Base-by-base conservation (phyloP, 495 filamentous ascomycete species). In the Chaetomidium leptoderma region DNA sequence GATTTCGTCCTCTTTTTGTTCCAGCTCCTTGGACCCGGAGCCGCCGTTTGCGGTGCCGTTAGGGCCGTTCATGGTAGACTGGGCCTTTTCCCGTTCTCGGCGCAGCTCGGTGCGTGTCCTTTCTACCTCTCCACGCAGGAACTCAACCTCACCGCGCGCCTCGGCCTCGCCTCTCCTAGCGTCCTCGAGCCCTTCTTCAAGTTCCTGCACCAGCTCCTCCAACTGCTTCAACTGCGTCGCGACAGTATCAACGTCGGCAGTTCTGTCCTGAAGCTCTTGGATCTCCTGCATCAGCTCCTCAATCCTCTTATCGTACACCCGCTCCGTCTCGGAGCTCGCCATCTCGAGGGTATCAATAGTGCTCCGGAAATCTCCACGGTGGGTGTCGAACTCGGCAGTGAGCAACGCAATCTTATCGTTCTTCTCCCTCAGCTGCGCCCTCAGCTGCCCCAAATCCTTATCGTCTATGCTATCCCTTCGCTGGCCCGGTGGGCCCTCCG, bases 111-210 rank as follows among this genome's bases (percentile, higher is more conserved):
- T 81, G 57, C 92, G 84, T n/a, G 90, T 91, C 51, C 93, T 76
- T 69, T 99, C 93, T 0, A 99, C 95, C 68, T 99, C 93, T 2
- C 93, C 93, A 33, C 95, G 84, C 24, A 99, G 73, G 70, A 97
- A 97, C 66, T 99, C 93, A 6, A 97, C 95, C 68, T 99, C 95
- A 2, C 90, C 91, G 58, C 93, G 79, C 19, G 95, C 93, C 76
- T 99, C 93, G 1, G 95, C 92, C 71, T 99, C 95, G n/a, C 95
- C 95, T 27, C 93, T 82, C 45, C 93, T 80, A 26, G 93, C 91
- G 74, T 99, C 93, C 72, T 97, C 95, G 10, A 99, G 78, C 2
- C 93, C 93, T 66, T 99, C 95, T 69, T 99, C 93, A 0, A 99
- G 78, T 65, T 99, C 93, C 36, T 92, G 91, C 7, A 99, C 93